Conservation (phyloP, 169 alveolate genomes). For the Plasmodium knowlesi region DNA sequence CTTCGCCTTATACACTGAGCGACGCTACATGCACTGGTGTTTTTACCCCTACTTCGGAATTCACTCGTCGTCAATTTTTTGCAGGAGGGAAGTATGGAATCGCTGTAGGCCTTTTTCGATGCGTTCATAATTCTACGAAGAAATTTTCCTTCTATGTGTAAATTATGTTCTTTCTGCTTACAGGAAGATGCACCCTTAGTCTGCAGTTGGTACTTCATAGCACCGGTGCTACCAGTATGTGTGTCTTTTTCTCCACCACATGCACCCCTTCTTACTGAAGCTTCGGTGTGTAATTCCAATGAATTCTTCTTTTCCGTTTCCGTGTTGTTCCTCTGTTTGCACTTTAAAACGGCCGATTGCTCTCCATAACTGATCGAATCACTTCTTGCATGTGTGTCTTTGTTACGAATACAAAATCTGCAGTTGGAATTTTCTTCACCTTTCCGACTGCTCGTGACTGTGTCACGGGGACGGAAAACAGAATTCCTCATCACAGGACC, state of each 20-base stretch:
- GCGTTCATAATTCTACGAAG: not conserved
- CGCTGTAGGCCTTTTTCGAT: not conserved
- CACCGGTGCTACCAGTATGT: not conserved
- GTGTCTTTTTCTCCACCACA: not conserved
- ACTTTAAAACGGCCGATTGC: slow-evolving; percentile 4
- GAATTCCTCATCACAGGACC: not conserved
- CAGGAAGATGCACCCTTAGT: not conserved
- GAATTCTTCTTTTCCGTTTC: not conserved
- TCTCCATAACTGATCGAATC: not conserved
- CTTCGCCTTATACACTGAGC: not conserved
- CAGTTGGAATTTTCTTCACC: not conserved
- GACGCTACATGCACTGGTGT: not conserved
- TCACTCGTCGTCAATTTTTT: not conserved
- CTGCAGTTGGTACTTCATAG: not conserved
- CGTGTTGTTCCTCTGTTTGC: not conserved
- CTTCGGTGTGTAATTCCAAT: not conserved
- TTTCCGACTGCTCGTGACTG: not conserved
- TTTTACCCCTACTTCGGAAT: not conserved
- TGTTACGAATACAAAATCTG: not conserved
- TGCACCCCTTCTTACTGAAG: not conserved
- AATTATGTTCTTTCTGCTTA: not conserved
- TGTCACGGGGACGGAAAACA: not conserved
- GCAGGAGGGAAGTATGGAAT: not conserved
- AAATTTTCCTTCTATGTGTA: not conserved
- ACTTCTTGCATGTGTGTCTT: not conserved